Evolutionary conservation across 1,284 basidiomycete species (phyloP).

Genomic region (Cryptococcus sp.): DNA sequence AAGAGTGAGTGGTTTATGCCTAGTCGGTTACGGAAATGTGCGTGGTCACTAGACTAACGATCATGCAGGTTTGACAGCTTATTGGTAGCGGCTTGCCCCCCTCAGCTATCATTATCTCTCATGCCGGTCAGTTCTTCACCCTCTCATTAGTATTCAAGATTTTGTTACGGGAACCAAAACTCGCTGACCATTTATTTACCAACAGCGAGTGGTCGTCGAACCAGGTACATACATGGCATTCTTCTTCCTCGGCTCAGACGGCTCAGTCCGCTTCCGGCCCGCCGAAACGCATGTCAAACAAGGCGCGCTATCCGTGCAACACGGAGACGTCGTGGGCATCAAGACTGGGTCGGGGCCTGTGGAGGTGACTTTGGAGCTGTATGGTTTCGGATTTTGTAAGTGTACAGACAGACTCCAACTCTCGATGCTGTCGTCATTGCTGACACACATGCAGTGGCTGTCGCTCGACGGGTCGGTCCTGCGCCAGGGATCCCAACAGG

Average conservation of each 20-base stretch:
- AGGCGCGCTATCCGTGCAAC: constrained; percentile 32
- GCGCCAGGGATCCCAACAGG: no score
- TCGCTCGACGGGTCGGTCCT: no score
- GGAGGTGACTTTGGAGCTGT: constrained; percentile 29
- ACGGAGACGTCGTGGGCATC: constrained; percentile 41
- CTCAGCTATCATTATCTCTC: constrained; percentile 11
- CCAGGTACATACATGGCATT: constrained; percentile 17
- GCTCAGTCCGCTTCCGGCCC: constrained; percentile 12
- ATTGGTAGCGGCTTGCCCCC: constrained; percentile 31
- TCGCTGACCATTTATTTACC: no score
- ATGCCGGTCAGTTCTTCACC: no score
- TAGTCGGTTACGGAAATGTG: not conserved
- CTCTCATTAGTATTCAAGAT: no score
- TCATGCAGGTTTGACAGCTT: constrained; percentile 34
- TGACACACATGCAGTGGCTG: no score
- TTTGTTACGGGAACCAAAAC: no score
- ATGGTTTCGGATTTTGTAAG: constrained; percentile 41
- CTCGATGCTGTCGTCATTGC: no score
- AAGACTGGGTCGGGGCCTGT: constrained; percentile 25
- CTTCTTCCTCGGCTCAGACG: constrained; percentile 33
- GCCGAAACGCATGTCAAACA: constrained; percentile 9
- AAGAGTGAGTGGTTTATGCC: constrained; percentile 25
- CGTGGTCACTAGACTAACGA: not conserved
- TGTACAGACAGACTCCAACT: not conserved
- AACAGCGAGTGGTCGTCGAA: constrained; percentile 13